Evolutionary conservation across 495 filamentous ascomycete genomes (phyloP), one percentile per base, ranked within the genome.

Genomic region (Penicillium lagena): DNA sequence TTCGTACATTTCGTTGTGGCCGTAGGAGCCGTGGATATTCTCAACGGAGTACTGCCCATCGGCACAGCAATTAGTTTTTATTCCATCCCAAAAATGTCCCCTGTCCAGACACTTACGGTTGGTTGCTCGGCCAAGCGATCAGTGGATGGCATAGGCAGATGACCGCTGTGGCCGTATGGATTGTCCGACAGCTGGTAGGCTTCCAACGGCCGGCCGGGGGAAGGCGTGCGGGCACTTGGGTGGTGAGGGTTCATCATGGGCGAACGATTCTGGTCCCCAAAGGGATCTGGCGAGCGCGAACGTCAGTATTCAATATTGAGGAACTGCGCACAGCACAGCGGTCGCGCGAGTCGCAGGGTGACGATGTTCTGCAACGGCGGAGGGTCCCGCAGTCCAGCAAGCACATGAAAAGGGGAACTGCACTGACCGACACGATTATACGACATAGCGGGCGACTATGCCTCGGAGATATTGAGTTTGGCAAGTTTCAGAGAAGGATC

Each of bases 371-470:
- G 15, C 29, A 35, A 34, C 15, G n/a, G n/a, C 36, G 13, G 37
- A 31, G 29, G 22, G 33, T 47, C n/a, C 22, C 22, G 22, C 22
- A 6, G 4, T 6, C 22, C 22, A 22, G 4, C 22, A 22, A 22
- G 33, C 46, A 49, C 37, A 48, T 48, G 45, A 47, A 52, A 51
- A 39, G 47, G 42, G 46, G 52, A 22, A 22, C 2, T 22, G 4
- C 47, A 81, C 82, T 70, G 69, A 81, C 83, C 79, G 74, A 86
- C 65, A 43, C 81, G 80, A 75, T 86, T 85, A 69, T 87, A 87
- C 60, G 82, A 62, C 68, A 71, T 71, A 15, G 46, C 54, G 55
- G 48, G 32, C 40, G 29, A 50, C 43, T 33, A 38, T 42, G 59
- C 49, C 47, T 50, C 39, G 53, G 52, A 31, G 42, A 3, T 22